Percentiles rank a stretch among this genome's conserved stretches.
These are phyloP conservation scores for Rubus parviflorus DNA, from an alignment of 306 rosid species.

Conservation along the genomic window DNA sequence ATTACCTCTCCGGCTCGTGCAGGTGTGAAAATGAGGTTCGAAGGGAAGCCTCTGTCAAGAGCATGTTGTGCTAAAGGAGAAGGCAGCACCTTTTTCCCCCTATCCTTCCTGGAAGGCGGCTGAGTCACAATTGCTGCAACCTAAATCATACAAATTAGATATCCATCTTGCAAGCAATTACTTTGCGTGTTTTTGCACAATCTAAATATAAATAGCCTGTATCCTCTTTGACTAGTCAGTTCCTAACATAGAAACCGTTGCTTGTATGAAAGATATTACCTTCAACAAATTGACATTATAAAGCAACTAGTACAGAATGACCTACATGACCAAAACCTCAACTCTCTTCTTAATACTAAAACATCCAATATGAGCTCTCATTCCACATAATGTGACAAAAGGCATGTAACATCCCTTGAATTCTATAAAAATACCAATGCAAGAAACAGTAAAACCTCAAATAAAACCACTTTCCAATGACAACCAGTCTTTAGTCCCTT, in stretches of 20 bases:
- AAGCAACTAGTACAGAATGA: too few relatives aligned
- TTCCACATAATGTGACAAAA: not conserved
- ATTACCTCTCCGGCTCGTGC: constrained; percentile 72
- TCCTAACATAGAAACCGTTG: too few relatives aligned
- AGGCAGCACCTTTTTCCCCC: constrained; percentile 69
- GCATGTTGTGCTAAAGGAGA: constrained; percentile 84
- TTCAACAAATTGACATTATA: too few relatives aligned
- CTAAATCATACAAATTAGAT: constrained; percentile 37
- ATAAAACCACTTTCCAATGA: too few relatives aligned
- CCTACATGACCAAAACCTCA: too few relatives aligned
- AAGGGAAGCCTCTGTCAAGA: constrained; percentile 69
- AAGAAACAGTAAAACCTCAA: not conserved
- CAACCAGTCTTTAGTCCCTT: not conserved
- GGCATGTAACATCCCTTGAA: not conserved
- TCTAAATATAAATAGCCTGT: not conserved
- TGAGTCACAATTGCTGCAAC: constrained; percentile 92
- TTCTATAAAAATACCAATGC: not conserved
- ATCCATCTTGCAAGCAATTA: constrained; percentile 1
- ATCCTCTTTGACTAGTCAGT: not conserved
- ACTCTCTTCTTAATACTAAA: too few relatives aligned
- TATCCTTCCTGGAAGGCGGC: constrained; percentile 74
- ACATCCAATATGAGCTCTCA: too few relatives aligned
- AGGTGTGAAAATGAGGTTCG: constrained; percentile 79
- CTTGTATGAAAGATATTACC: too few relatives aligned
- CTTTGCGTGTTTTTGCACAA: not conserved